Evolutionary conservation across 345 rosid genomes (phyloP).

Genomic region (Corchorus capsularis): DNA sequence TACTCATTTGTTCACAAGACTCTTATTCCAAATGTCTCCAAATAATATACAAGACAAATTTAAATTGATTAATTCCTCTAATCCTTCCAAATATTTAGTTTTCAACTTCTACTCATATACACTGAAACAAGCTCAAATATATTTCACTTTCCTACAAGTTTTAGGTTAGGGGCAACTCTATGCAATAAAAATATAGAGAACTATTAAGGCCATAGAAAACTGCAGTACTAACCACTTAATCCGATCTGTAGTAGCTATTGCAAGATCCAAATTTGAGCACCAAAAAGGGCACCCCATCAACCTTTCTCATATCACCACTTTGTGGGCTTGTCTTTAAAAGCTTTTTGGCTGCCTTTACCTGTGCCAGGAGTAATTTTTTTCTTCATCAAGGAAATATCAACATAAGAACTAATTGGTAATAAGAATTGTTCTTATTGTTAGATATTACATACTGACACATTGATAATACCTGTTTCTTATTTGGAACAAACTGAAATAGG

Average conservation of each 20-base stretch:
- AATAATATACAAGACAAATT: too few relatives aligned
- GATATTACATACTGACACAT: not conserved
- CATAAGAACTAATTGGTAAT: not conserved
- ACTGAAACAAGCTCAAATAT: not conserved
- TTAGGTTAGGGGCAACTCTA: not conserved
- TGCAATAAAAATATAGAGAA: not conserved
- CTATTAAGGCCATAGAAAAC: not conserved
- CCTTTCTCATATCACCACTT: constrained; percentile 52
- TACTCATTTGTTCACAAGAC: too few relatives aligned
- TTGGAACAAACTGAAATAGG: constrained; percentile 91
- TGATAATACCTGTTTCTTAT: constrained; percentile 76
- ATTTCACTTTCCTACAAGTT: not conserved
- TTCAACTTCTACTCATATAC: too few relatives aligned
- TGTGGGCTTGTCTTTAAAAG: constrained; percentile 67
- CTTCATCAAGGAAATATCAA: not conserved
- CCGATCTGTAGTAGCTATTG: constrained; percentile 90
- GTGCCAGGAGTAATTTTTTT: constrained; percentile 14
- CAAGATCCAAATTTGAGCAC: constrained; percentile 93
- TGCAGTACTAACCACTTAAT: constrained; percentile 71
- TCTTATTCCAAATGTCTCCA: too few relatives aligned
- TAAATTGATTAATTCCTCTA: too few relatives aligned
- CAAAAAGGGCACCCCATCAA: constrained; percentile 91
- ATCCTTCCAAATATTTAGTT: too few relatives aligned
- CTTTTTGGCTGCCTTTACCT: constrained; percentile 94
- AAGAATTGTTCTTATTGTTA: not conserved